Conservation (phyloP, 768 basidiomycete genomes). For the Hysterangium stoloniferum region DNA sequence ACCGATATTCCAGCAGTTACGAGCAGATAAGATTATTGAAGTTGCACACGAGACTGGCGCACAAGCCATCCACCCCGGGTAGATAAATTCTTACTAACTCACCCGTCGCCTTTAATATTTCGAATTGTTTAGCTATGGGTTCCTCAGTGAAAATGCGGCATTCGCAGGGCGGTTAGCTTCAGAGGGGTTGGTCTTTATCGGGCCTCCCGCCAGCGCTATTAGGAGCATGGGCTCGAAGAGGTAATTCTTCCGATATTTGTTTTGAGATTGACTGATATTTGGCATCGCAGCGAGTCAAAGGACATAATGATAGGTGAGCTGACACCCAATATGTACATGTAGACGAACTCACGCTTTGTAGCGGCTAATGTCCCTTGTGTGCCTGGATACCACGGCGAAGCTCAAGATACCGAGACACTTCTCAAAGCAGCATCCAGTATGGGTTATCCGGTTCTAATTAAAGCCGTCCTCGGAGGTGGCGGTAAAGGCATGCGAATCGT, state of each 20-base stretch:
- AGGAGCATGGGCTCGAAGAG: constrained; percentile 95
- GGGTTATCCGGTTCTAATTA: constrained; percentile 89
- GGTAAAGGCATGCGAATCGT: constrained; percentile 95
- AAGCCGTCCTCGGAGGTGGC: constrained; percentile 93
- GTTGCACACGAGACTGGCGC: constrained; percentile 77
- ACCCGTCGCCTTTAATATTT: constrained; percentile 1
- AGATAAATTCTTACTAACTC: constrained; percentile 3
- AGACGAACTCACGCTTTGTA: constrained; percentile 22
- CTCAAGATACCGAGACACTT: constrained; percentile 70
- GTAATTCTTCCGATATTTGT: constrained; percentile 27
- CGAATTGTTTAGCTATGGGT: constrained; percentile 56
- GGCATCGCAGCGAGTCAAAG: constrained; percentile 71
- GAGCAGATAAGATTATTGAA: constrained; percentile 83
- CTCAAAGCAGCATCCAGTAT: constrained; percentile 63
- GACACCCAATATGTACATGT: constrained; percentile 1
- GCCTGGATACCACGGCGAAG: constrained; percentile 84
- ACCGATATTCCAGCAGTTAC: constrained; percentile 40
- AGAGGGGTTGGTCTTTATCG: constrained; percentile 84
- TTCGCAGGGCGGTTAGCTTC: constrained; percentile 71
- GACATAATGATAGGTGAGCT: constrained; percentile 79
- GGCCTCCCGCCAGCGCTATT: constrained; percentile 83
- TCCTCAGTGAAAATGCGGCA: constrained; percentile 83
- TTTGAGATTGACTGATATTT: background rate
- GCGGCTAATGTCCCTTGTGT: constrained; percentile 89
- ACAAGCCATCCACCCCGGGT: constrained; percentile 93